A percentile compares a stretch with the other conserved stretches of the same genome.
Evolutionary conservation across 2,329 filamentous ascomycete species (phyloP).

Genomic region (Penicillium sp.): DNA sequence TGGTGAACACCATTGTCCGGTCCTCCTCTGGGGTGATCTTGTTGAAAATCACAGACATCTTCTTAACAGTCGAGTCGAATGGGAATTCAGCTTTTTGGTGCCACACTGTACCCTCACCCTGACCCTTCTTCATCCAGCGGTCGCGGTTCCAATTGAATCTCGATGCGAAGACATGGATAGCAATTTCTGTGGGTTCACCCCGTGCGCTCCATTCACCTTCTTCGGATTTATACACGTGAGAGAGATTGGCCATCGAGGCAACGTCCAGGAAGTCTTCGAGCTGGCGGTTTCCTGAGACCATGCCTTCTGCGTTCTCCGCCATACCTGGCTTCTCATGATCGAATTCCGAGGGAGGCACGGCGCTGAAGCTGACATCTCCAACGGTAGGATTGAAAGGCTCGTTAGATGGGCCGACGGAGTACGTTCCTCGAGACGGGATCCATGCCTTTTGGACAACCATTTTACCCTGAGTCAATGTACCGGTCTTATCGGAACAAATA

Average conservation of each 20-base stretch:
- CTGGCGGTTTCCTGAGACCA: slow-evolving; percentile 43
- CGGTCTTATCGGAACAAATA: slow-evolving; percentile 55
- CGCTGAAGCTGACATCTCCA: slow-evolving; percentile 43
- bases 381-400: slow-evolving; percentile 56
- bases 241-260: slow-evolving; percentile 62
- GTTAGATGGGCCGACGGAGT: slow-evolving; percentile 52
- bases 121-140: slow-evolving; percentile 47
- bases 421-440: slow-evolving; percentile 56
- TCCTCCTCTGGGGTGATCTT: slow-evolving; percentile 21
- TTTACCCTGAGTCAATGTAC: slow-evolving; percentile 59
- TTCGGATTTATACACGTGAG: slow-evolving; percentile 56
- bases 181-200: slow-evolving; percentile 67
- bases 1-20: slow-evolving; percentile 29
- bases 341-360: slow-evolving; percentile 20
- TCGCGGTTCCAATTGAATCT: slow-evolving; percentile 62
- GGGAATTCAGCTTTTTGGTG: slow-evolving; percentile 62
- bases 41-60: slow-evolving; percentile 66
- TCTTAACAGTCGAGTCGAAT: slow-evolving; percentile 69
- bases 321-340: neutral
- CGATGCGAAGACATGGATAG: slow-evolving; percentile 67
- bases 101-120: slow-evolving; percentile 50
- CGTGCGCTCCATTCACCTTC: slow-evolving; percentile 57
- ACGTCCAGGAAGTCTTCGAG: slow-evolving; percentile 58
- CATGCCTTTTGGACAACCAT: slow-evolving; percentile 60
- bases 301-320: slow-evolving; percentile 6